Conservation (phyloP, 1,284 basidiomycete species). For the Rhodotorula sp. region DNA sequence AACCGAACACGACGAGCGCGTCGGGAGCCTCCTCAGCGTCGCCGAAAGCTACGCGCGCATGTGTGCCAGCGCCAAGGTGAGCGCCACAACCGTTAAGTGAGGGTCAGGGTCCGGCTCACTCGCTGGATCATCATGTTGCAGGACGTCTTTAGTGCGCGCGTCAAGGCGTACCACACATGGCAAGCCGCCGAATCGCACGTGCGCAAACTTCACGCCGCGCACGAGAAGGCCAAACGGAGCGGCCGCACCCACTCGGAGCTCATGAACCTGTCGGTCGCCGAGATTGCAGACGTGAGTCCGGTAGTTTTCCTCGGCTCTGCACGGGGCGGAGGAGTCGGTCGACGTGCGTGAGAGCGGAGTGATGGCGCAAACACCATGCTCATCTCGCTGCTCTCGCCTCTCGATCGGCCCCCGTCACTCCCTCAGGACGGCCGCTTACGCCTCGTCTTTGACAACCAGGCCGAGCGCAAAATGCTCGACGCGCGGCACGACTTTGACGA, state of each 20-base stretch:
- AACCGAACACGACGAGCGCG: slow-evolving; percentile 36
- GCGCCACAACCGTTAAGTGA: slow-evolving; percentile 44
- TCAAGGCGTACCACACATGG: slow-evolving; percentile 77
- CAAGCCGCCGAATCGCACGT: slow-evolving; percentile 74
- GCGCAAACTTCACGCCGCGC: slow-evolving; percentile 65
- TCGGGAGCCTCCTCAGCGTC: slow-evolving; percentile 45
- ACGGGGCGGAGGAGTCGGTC: not conserved
- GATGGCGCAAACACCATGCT: no score
- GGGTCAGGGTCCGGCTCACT: no score
- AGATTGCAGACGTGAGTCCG: slow-evolving; percentile 68
- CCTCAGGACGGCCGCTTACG: slow-evolving; percentile 31
- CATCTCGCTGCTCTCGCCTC: not conserved
- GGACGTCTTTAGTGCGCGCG: slow-evolving; percentile 80
- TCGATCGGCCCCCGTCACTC: not conserved
- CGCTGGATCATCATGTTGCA: slow-evolving; percentile 45
- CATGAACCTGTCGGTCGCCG: slow-evolving; percentile 64
- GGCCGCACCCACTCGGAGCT: slow-evolving; percentile 67
- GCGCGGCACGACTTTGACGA: slow-evolving; percentile 83
- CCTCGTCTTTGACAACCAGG: slow-evolving; percentile 54
- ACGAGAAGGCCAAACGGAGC: slow-evolving; percentile 76
- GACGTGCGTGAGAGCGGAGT: not conserved
- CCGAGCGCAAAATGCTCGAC: slow-evolving; percentile 75
- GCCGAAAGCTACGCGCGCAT: slow-evolving; percentile 90
- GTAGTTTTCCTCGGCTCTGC: not conserved
- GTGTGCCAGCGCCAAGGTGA: slow-evolving; percentile 80